phyloP scores from a whole-genome alignment of 257 asterid species.

The Ophiorrhiza pumila region DNA sequence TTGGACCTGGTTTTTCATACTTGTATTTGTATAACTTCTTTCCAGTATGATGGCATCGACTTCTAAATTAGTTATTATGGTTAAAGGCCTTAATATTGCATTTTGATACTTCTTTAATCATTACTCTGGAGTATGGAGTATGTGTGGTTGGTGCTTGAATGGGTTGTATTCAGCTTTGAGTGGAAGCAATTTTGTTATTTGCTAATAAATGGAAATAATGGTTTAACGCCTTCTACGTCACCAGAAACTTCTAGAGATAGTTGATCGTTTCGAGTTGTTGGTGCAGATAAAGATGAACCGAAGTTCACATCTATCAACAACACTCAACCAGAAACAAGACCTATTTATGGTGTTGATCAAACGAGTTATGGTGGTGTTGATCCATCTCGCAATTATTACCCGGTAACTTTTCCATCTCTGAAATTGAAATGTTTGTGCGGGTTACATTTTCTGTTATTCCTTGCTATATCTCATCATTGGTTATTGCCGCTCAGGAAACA shows the following conservation, averaged over 20 bases:
- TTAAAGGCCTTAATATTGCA: background rate
- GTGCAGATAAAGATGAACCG: slow-evolving; percentile 52
- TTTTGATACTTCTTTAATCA: background rate
- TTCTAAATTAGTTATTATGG: background rate
- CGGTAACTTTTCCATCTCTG: slow-evolving; percentile 36
- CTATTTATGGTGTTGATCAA: slow-evolving; percentile 50
- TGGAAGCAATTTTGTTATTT: background rate
- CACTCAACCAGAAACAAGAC: slow-evolving; percentile 41
- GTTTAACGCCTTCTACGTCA: background rate
- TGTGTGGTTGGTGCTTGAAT: background rate
- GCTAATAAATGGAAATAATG: background rate
- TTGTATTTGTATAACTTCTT: background rate
- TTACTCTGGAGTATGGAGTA: background rate
- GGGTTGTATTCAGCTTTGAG: background rate
- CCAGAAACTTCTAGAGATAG: background rate
- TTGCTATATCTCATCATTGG: slow-evolving; percentile 16
- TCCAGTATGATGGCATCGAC: background rate
- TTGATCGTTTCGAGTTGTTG: slow-evolving; percentile 4
- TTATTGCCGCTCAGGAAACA: slow-evolving; percentile 47
- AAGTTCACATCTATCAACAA: slow-evolving; percentile 43
- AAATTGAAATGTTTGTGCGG: background rate
- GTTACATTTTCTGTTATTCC: background rate
- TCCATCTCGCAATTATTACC: slow-evolving; percentile 57
- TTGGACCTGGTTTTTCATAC: background rate
- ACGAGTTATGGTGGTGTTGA: slow-evolving; percentile 48